Percentiles rank a stretch among this genome's conserved stretches.
These are phyloP conservation scores for Tritrichomonas musculus DNA, from an alignment of 208 protist species.

Conservation along the genomic window DNA sequence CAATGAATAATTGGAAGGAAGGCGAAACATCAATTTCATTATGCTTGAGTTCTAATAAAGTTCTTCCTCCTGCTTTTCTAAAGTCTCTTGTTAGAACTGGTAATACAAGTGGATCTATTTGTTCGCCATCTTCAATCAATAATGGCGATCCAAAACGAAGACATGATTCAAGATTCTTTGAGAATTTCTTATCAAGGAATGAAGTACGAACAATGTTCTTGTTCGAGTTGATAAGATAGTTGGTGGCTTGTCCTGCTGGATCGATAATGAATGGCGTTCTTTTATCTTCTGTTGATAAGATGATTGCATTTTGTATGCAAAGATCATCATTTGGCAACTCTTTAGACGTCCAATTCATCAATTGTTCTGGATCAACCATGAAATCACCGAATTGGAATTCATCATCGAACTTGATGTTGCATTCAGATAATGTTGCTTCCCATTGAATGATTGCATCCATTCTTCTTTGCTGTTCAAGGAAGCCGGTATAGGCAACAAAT, in stretches of 20 bases:
- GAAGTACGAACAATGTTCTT: conserved; percentile 75
- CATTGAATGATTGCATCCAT: conserved; percentile 67
- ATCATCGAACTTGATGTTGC: conserved; percentile 62
- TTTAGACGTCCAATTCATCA: conserved; percentile 77
- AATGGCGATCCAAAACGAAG: conserved; percentile 95
- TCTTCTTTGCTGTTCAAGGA: conserved; percentile 70
- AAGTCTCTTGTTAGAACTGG: conserved; percentile 94
- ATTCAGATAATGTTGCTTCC: conserved; percentile 60
- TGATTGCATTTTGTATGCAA: conserved; percentile 92
- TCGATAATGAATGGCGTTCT: conserved; percentile 96
- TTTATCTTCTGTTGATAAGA: conserved; percentile 73
- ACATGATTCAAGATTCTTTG: conserved; percentile 93
- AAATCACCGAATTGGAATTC: conserved; percentile 76
- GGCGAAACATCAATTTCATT: conserved; percentile 94
- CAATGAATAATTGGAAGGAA: conserved; percentile 86
- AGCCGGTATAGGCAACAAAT: conserved; percentile 93
- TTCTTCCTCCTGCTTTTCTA: conserved; percentile 75
- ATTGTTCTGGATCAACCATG: conserved; percentile 73
- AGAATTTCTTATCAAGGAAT: conserved; percentile 85
- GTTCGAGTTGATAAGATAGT: conserved; percentile 65
- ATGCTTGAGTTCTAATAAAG: conserved; percentile 80
- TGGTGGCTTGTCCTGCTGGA: conserved; percentile 81
- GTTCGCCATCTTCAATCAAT: conserved; percentile 96
- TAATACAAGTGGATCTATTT: conserved; percentile 90
- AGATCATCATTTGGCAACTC: conserved; percentile 87